Conservation (phyloP, 106 monocot species). For the Dendrobium huoshanense region DNA sequence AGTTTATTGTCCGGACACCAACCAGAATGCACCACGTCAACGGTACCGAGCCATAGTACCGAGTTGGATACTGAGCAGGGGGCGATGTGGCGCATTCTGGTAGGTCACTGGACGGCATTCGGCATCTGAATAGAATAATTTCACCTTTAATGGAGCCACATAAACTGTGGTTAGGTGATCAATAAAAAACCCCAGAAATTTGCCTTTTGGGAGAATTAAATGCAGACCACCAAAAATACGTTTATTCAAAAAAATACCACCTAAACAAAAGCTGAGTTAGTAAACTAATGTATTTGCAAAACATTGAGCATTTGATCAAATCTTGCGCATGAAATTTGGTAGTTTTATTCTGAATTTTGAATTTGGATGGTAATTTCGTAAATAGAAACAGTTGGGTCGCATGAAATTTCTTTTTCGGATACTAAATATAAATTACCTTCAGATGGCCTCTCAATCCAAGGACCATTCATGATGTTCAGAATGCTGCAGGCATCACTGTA, state of each 20-base stretch:
- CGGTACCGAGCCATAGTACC: too few relatives aligned
- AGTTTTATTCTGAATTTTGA: too few relatives aligned
- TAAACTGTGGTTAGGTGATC: too few relatives aligned
- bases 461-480: conserved; percentile 98
- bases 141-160: too few relatives aligned
- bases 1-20: too few relatives aligned
- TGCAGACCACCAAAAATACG: neutral
- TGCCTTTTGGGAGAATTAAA: neutral
- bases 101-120: too few relatives aligned
- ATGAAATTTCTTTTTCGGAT: neutral
- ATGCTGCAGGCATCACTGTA: conserved; percentile 94
- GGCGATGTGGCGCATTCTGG: too few relatives aligned
- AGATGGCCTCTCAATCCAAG: conserved; percentile 80
- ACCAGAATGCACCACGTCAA: too few relatives aligned
- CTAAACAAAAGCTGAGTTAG: neutral
- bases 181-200: neutral
- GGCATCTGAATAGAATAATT: too few relatives aligned
- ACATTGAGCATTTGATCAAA: neutral
- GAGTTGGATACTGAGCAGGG: too few relatives aligned
- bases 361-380: neutral
- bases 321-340: neutral
- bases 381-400: neutral
- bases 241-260: neutral
- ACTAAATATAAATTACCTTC: conserved; percentile 48
- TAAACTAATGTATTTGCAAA: neutral